These are phyloP conservation scores for Rauvolfia tetraphylla DNA, from an alignment of 257 asterid species.

Conservation along the genomic window DNA sequence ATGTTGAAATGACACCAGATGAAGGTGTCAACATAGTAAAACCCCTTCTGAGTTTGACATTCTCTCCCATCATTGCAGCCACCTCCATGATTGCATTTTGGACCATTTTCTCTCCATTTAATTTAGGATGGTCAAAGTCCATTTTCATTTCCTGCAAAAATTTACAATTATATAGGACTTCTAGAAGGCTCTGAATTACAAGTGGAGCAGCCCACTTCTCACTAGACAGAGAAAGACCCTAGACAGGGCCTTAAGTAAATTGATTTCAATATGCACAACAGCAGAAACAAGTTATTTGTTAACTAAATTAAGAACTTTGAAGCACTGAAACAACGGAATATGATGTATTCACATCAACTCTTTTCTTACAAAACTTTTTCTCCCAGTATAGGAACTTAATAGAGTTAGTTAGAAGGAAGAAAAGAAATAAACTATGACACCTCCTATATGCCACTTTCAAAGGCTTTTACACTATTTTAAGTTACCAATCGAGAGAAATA, in stretches of 20 bases:
- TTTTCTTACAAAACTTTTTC: background rate
- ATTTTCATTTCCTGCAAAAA: slow-evolving; percentile 56
- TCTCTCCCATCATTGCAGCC: slow-evolving; percentile 98
- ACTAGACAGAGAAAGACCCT: background rate
- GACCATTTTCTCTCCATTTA: slow-evolving; percentile 71
- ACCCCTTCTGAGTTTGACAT: slow-evolving; percentile 88
- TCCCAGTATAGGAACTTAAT: slow-evolving; percentile 1
- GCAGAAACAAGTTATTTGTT: background rate
- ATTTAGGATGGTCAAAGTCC: slow-evolving; percentile 70
- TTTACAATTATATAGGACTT: background rate
- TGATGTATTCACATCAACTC: background rate
- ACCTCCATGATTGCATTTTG: slow-evolving; percentile 80
- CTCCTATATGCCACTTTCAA: background rate
- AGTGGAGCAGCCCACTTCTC: slow-evolving; percentile 13
- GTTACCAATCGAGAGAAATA: background rate
- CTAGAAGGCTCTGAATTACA: background rate
- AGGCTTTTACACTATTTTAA: background rate
- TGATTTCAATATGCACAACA: background rate
- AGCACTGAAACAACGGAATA: background rate
- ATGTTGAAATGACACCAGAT: slow-evolving; percentile 74
- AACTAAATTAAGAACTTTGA: background rate
- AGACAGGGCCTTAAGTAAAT: background rate
- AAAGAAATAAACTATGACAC: background rate
- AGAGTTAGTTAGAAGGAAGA: background rate
- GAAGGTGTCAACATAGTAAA: slow-evolving; percentile 57